phyloP scores from a whole-genome alignment of 2,329 filamentous ascomycete species.

The Nemania bipapillata region DNA sequence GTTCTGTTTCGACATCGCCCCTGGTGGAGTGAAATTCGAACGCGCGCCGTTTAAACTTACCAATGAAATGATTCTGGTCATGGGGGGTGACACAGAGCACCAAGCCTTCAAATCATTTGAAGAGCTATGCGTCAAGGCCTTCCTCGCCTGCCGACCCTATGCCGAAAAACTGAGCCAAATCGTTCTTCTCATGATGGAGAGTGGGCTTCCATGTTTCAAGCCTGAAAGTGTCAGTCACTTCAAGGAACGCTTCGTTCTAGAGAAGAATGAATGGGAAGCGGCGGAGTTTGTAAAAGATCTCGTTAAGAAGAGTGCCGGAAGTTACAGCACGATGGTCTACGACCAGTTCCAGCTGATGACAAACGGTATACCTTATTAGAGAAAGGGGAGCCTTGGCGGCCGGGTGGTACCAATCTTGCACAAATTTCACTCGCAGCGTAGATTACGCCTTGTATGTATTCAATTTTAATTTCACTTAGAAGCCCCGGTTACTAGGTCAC shows the following conservation, averaged over 20 bases:
- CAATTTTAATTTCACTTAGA: slow-evolving; percentile 3
- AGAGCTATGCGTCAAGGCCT: slow-evolving; percentile 94
- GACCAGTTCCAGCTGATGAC: slow-evolving; percentile 98
- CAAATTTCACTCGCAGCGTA: neutral
- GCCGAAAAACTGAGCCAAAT: slow-evolving; percentile 89
- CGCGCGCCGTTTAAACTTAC: slow-evolving; percentile 98
- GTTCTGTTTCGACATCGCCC: slow-evolving; percentile 99
- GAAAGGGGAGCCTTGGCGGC: neutral
- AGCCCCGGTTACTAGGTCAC: neutral
- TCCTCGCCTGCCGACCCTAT: slow-evolving; percentile 86
- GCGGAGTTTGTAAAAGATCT: slow-evolving; percentile 92
- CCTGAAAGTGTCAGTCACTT: slow-evolving; percentile 94
- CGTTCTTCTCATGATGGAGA: slow-evolving; percentile 94
- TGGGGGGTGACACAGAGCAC: slow-evolving; percentile 86
- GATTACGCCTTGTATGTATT: slow-evolving; percentile 10
- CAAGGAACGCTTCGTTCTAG: slow-evolving; percentile 88
- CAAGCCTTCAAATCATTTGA: slow-evolving; percentile 97
- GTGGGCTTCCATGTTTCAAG: slow-evolving; percentile 96
- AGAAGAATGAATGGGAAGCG: slow-evolving; percentile 90
- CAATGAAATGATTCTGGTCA: slow-evolving; percentile 97
- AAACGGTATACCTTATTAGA: slow-evolving; percentile 92
- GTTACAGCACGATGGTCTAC: slow-evolving; percentile 92
- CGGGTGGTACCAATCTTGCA: neutral
- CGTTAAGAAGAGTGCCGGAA: slow-evolving; percentile 88
- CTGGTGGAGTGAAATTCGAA: slow-evolving; percentile 96